Base-by-base conservation (phyloP, 176 grass and related monocot species). In the Carex parvula region DNA sequence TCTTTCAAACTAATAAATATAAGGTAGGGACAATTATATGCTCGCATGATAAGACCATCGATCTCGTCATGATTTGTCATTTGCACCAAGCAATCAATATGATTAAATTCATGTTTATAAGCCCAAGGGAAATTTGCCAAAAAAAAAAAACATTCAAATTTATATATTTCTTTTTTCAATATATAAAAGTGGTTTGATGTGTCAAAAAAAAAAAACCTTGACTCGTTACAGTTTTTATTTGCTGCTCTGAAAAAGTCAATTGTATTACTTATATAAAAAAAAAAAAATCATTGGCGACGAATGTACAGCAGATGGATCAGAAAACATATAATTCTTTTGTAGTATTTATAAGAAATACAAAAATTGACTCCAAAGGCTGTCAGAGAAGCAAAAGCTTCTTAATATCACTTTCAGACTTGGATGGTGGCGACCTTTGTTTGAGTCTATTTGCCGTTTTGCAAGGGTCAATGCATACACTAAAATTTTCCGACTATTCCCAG, bases 361-460 rank as follows among this genome's bases (percentile, higher is more conserved):
- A 73, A 57, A 77, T 77, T 77, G 50, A 77, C 73, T 17, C 14
- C 0, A 54, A 55, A 76, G 16, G 22, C 12, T 29, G 55, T 2
- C 13, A 77, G 24, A 12, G 73, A 77, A 55, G 15, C 4, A 54
- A 32, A 54, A 29, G 24, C 8, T 32, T 75, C 4, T 0, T 5
- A 30, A 16, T 56, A 50, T 56, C 73, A 30, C 46, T 77, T 56
- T 77, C 73, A 55, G 73, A 8, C 35, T 81, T 81, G 79, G 58
- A 81, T 37, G 79, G 79, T 64, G 32, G 79, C 21, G 58, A 81
- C 79, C 58, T 81, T 81, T 81, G 79, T 81, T 81, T 42, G 58
- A 81, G 79, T 64, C 79, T 18, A 44, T 60, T 81, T 64, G 79
- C 58, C 18, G 3, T 81, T 3, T 26, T 64, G 35, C 58, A 81